Percentiles rank a stretch among this genome's conserved stretches.
These are phyloP conservation scores for Candida montana DNA, from an alignment of 805 yeast species.

Conservation along the genomic window DNA sequence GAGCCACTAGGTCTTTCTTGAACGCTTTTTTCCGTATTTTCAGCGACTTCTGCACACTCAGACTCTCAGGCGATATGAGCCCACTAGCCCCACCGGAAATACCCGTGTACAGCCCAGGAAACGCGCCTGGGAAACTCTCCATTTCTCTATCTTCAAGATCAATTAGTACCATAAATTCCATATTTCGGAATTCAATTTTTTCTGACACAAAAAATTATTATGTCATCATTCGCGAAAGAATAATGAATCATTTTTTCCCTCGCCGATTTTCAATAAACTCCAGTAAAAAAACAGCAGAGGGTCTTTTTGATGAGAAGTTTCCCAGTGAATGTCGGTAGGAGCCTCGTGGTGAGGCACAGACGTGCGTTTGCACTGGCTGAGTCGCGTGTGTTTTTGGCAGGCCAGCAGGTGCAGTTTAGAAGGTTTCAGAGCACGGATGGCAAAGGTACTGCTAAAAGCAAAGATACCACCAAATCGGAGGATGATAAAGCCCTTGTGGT, in stretches of 20 bases:
- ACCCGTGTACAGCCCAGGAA: slow-evolving; percentile 11
- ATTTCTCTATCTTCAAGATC: too few species aligned
- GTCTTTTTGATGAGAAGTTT: background rate
- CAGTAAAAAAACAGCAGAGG: too few species aligned
- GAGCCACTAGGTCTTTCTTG: slow-evolving; percentile 10
- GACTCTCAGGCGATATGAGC: slow-evolving; percentile 5
- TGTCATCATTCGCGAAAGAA: too few species aligned
- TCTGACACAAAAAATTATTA: too few species aligned
- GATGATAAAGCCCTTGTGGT: background rate
- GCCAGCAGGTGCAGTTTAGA: background rate
- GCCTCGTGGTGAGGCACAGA: background rate
- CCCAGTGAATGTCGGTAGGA: background rate
- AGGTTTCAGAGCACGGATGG: slow-evolving; percentile 1
- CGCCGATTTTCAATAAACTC: too few species aligned
- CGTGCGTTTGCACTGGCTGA: background rate
- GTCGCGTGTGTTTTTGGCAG: background rate
- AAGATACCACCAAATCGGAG: background rate
- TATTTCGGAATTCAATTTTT: too few species aligned
- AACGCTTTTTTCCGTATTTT: slow-evolving; percentile 13
- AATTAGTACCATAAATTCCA: too few species aligned
- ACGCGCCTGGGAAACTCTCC: slow-evolving; percentile 22
- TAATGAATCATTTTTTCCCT: too few species aligned
- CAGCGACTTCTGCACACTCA: slow-evolving; percentile 10
- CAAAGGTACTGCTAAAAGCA: too few species aligned
- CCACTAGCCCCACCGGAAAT: too few species aligned